A percentile compares a stretch with the other conserved stretches of the same genome.
These are phyloP conservation scores for Agastache rugosa DNA, from an alignment of 257 asterid genomes.

Conservation along the genomic window DNA sequence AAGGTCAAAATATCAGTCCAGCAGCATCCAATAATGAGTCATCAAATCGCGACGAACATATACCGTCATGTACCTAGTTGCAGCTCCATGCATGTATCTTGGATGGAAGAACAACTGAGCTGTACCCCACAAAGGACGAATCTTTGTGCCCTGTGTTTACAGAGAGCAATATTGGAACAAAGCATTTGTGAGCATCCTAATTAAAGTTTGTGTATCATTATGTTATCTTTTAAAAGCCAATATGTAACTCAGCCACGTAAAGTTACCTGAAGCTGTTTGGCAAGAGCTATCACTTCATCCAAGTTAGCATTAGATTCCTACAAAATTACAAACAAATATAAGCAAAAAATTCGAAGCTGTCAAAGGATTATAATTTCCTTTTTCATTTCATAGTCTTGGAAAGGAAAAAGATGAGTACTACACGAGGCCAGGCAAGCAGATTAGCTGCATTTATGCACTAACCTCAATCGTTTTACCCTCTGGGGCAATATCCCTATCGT, in stretches of 20 bases:
- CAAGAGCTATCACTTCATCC: conserved; percentile 96
- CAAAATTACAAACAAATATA: neutral
- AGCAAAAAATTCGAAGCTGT: neutral
- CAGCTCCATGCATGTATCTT: conserved; percentile 97
- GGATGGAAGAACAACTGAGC: conserved; percentile 71
- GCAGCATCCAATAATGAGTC: neutral
- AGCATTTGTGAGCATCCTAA: neutral
- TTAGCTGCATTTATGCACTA: conserved; percentile 26
- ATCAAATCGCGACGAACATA: conserved; percentile 6
- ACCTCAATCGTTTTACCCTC: conserved; percentile 94
- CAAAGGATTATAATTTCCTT: too few relatives aligned
- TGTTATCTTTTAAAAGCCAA: too few relatives aligned
- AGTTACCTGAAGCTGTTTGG: conserved; percentile 94
- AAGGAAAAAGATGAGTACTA: neutral
- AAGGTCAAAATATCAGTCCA: conserved; percentile 24
- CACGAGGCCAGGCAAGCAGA: neutral
- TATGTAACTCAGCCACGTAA: neutral
- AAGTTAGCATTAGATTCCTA: conserved; percentile 93
- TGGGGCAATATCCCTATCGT: conserved; percentile 95
- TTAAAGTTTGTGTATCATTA: neutral
- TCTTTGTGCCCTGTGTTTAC: conserved; percentile 62
- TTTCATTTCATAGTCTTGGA: too few relatives aligned
- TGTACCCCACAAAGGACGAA: conserved; percentile 95
- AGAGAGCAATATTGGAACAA: conserved; percentile 5
- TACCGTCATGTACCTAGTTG: conserved; percentile 70